Conservation (phyloP, 1,284 basidiomycete species). For the Rhizoctonia solani region DNA sequence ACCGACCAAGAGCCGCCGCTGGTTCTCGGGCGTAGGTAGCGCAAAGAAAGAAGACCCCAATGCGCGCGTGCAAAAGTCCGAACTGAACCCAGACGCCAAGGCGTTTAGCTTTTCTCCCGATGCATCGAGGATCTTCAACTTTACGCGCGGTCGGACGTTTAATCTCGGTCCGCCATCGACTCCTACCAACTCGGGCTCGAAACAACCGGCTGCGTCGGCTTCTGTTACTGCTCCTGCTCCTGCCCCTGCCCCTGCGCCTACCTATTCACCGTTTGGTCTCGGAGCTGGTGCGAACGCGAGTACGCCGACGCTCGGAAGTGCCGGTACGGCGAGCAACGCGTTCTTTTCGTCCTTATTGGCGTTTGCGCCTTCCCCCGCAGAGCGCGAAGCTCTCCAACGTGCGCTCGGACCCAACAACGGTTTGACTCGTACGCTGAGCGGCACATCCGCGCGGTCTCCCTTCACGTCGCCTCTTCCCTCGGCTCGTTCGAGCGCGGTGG, state of each 20-base stretch:
- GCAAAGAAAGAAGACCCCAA: slow-evolving; percentile 21
- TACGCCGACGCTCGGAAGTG: slow-evolving; percentile 23
- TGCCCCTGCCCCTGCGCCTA: slow-evolving; percentile 40
- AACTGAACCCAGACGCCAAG: slow-evolving; percentile 83
- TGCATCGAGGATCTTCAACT: slow-evolving; percentile 70
- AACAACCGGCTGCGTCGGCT: no score
- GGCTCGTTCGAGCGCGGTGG: slow-evolving; percentile 35
- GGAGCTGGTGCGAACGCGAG: slow-evolving; percentile 11
- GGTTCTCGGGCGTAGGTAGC: slow-evolving; percentile 51
- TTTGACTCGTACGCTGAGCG: slow-evolving; percentile 23
- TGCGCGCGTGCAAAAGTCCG: slow-evolving; percentile 55
- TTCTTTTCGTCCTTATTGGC: slow-evolving; percentile 55
- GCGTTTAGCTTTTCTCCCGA: slow-evolving; percentile 57
- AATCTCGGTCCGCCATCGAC: slow-evolving; percentile 27
- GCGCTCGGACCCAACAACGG: slow-evolving; percentile 46
- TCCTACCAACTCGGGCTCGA: no score
- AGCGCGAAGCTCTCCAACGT: slow-evolving; percentile 75
- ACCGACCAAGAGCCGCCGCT: slow-evolving; percentile 52
- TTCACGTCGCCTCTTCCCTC: slow-evolving; percentile 33
- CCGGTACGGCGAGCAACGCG: slow-evolving; percentile 22
- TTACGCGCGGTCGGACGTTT: slow-evolving; percentile 40
- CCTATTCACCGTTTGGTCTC: slow-evolving; percentile 17
- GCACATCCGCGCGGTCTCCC: slow-evolving; percentile 33
- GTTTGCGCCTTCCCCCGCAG: slow-evolving; percentile 79
- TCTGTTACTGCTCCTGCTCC: slow-evolving; percentile 46